Evolutionary conservation across 129 eudicot genomes (phyloP), one percentile per base, ranked within the genome.

Genomic region (Flaveria bidentis): DNA sequence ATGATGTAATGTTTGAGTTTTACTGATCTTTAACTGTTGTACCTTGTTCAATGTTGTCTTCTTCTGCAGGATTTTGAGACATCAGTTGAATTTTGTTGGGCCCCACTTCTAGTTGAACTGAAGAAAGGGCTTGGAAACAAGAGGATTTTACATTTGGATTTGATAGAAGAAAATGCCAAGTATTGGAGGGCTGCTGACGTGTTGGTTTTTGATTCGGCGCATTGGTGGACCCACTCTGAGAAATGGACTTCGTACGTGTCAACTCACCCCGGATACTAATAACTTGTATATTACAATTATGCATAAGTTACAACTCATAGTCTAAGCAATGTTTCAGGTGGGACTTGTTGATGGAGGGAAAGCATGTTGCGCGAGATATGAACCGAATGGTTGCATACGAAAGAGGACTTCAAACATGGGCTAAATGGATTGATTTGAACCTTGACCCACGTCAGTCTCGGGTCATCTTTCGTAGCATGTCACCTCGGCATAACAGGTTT

Each of bases 191-290:
- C 90, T 76, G 96, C 82, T 51, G 93, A 92, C 56, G 88, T 89
- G 72, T 88, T 92, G 63, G 90, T 92, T 42, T 92, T 92, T 66
- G 93, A 92, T 86, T 92, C 97, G 70, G 97, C 97, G 25, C 96
- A 92, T 17, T 92, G 96, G 96, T 92, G 97, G 97, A 89, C 96
- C 81, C 96, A 89, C 74, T 85, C 97, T 1, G 89, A 83, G 56
- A 85, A 87, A 73, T 79, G 79, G 82, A 88, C 86, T 55, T 85
- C 97, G 97, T 91, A 88, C 78, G 88, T 49, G 11, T 25, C 67
- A 41, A 74, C 57, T 13, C 57, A 44, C 36, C 45, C 1, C 0
- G n/a, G 68, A 50, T 60, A 41, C n/a, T 53, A 23, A 1, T 41
- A 23, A 25, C 18, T 39, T 72, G 61, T 47, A 57, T 65, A 23